A percentile compares a stretch with the other conserved stretches of the same genome.
Evolutionary conservation across 495 filamentous ascomycete genomes (phyloP).

Genomic region (Podospora pseudocomata): DNA sequence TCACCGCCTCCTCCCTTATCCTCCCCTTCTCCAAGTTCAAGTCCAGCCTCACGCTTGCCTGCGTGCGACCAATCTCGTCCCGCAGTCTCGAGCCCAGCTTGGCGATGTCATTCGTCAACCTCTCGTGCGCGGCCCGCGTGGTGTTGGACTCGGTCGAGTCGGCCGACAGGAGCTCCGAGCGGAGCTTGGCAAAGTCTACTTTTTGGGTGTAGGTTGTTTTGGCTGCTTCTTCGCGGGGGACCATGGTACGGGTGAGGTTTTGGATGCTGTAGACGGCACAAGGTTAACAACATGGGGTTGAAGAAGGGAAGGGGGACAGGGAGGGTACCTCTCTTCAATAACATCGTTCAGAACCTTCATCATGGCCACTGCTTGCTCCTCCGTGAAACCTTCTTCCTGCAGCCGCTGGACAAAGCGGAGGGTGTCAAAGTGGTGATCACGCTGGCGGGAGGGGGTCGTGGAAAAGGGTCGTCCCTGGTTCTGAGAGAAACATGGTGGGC

Average conservation of each 20-base stretch:
- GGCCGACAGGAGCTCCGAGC: constrained; percentile 84
- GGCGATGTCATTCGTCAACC: constrained; percentile 87
- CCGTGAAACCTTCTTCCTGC: constrained; percentile 87
- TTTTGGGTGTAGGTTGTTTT: constrained; percentile 94
- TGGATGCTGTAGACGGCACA: constrained; percentile 61
- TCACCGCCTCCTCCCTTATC: constrained; percentile 93
- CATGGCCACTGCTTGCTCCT: constrained; percentile 92
- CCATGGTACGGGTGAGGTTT: constrained; percentile 97
- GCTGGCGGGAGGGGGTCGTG: constrained; percentile 53
- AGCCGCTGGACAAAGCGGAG: constrained; percentile 93
- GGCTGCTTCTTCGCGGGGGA: constrained; percentile 86
- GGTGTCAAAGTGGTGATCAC: constrained; percentile 97
- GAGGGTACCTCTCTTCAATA: constrained; percentile 77
- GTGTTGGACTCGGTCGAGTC: constrained; percentile 87
- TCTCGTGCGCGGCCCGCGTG: constrained; percentile 86
- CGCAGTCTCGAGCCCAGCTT: constrained; percentile 84
- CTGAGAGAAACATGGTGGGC: constrained; percentile 12
- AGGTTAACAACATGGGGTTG: neutral
- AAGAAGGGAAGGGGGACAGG: neutral
- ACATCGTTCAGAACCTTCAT: constrained; percentile 97
- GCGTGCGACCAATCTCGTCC: constrained; percentile 91
- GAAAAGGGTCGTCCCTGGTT: constrained; percentile 58
- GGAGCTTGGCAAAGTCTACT: constrained; percentile 98
- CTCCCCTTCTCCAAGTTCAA: constrained; percentile 95
- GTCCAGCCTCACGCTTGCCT: constrained; percentile 86